Evolutionary conservation across 208 protist species (phyloP), one percentile per base, ranked within the genome.

Genomic region (Jaenimonas drosophilae): DNA sequence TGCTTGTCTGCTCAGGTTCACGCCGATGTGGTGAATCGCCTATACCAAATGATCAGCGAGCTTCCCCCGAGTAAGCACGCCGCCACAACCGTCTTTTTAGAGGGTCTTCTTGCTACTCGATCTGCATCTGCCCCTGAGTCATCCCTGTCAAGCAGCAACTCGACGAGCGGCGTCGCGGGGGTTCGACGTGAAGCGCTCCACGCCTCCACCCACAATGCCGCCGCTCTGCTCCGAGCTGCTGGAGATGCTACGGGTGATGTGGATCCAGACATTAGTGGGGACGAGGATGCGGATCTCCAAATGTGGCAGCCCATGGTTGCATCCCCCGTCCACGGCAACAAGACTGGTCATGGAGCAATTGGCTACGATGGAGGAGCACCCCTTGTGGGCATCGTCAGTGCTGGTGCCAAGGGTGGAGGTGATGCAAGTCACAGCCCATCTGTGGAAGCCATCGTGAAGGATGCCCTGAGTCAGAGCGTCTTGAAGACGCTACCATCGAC

Each of bases 401-500:
- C 23, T 6, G 14, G 16, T 11, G 23, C 37, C 19, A 11, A 11
- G 23, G 37, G 14, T 11, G 37, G 23, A 7, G 37, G 37, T 11
- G 14, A n/a, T 7, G 19, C n/a, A 7, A 21, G 9, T 7, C 23
- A 25, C 37, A 17, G 11, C 9, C 20, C 42, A 24, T 12, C 42
- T 2, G 59, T 76, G 27, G 59, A 53, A 20, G 74, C 68, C 2
- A 59, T 83, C 21, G 62, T 83, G 37, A 50, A 69, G 20, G 74
- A 83, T 28, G 69, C 67, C 4, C 64, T 83, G 17, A 83, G 74
- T 45, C 69, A 83, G 33, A 83, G 74, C 31, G 61, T 83, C 1
- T 40, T 81, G 29, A 54, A 52, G 31, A 63, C 52, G 11, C 49
- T 81, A 1, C 54, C 67, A 5, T 28, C 50, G 16, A 52, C 54